phyloP scores from a whole-genome alignment of 2,329 filamentous ascomycete genomes.

The Xylaria sp. region DNA sequence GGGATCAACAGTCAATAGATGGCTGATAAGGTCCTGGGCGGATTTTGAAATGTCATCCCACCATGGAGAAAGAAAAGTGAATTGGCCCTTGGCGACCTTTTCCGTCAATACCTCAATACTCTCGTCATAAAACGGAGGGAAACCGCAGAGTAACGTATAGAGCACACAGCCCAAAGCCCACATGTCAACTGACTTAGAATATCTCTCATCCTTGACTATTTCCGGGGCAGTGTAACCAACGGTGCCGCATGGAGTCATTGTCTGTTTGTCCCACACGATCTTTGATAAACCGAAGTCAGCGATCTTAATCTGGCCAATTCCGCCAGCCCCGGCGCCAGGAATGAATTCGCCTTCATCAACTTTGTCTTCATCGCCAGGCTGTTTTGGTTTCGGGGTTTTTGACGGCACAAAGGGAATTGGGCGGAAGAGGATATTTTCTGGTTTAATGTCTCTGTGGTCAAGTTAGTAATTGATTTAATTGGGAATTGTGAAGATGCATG shows the following conservation, averaged over 20 bases:
- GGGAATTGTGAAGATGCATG: background rate
- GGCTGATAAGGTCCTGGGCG: slow-evolving; percentile 92
- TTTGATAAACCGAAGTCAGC: slow-evolving; percentile 98
- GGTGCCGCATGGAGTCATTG: slow-evolving; percentile 99
- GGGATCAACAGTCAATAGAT: slow-evolving; percentile 92
- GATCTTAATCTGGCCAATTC: slow-evolving; percentile 95
- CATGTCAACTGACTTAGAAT: slow-evolving; percentile 99
- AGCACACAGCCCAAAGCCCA: slow-evolving; percentile 97
- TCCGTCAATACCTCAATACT: slow-evolving; percentile 97
- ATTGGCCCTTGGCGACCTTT: slow-evolving; percentile 96
- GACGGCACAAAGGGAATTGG: slow-evolving; percentile 84
- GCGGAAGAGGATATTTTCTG: slow-evolving; percentile 94
- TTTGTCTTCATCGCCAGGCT: slow-evolving; percentile 95
- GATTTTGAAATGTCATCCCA: slow-evolving; percentile 98
- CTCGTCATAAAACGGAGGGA: slow-evolving; percentile 98
- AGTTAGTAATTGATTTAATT: background rate
- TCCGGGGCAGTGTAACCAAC: slow-evolving; percentile 98
- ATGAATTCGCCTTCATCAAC: slow-evolving; percentile 95
- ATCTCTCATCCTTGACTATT: slow-evolving; percentile 98
- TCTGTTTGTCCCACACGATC: slow-evolving; percentile 97
- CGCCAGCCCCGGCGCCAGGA: slow-evolving; percentile 81
- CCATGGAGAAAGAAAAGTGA: slow-evolving; percentile 97
- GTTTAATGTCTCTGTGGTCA: slow-evolving; percentile 86
- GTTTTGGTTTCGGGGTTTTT: slow-evolving; percentile 80
- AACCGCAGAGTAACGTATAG: slow-evolving; percentile 95